Conservation (phyloP, 192 early-diverging fungal species). For the Paraglomus occultum region DNA sequence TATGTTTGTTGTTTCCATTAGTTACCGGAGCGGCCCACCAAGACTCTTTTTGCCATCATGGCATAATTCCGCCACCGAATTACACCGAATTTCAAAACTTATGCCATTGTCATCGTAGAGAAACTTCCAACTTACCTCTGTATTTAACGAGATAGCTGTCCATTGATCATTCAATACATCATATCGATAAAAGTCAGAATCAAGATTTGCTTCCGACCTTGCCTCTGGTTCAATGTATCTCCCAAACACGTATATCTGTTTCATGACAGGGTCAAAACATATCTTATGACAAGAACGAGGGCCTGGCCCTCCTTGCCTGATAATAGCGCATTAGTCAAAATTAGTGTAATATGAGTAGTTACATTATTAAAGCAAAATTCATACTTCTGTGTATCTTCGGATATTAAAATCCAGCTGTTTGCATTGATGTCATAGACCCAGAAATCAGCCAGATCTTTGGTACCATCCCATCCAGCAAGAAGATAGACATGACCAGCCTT, state of each 20-base stretch:
- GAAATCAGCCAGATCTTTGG: conserved; percentile 82
- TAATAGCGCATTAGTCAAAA: not conserved
- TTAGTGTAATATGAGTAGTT: not conserved
- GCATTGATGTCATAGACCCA: conserved; percentile 72
- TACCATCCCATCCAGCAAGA: conserved; percentile 95
- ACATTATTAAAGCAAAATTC: not conserved
- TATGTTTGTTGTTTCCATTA: too few species aligned
- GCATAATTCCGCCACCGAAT: too few species aligned
- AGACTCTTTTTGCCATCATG: too few species aligned
- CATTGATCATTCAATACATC: conserved; percentile 64
- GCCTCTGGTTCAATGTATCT: conserved; percentile 80
- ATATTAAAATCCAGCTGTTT: conserved; percentile 73
- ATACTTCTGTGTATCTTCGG: conserved; percentile 70
- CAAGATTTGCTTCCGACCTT: conserved; percentile 62
- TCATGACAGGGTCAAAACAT: conserved; percentile 76
- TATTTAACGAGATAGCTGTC: conserved; percentile 74
- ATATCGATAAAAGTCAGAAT: conserved; percentile 90
- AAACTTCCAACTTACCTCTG: conserved; percentile 51
- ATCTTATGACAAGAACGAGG: conserved; percentile 93
- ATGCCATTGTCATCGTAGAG: not conserved
- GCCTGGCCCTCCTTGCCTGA: conserved; percentile 79
- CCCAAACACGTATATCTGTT: conserved; percentile 81
- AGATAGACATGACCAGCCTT: conserved; percentile 70
- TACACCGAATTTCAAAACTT: not conserved
- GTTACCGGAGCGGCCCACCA: too few species aligned